Percentiles rank a stretch among this genome's conserved stretches.
phyloP scores from a whole-genome alignment of 192 early-diverging fungal genomes.

The Anaeromyces robustus region DNA sequence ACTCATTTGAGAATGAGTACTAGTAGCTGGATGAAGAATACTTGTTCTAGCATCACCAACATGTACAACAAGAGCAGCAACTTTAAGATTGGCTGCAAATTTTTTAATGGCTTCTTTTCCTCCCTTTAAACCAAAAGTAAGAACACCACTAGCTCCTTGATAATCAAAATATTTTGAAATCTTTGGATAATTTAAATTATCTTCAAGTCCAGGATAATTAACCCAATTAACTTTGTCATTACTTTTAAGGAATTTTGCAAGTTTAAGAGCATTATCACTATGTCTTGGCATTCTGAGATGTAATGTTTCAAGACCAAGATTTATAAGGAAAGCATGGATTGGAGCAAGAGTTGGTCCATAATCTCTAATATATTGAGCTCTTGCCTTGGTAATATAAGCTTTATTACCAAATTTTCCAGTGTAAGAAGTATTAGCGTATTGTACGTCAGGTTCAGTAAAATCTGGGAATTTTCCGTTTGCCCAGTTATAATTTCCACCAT shows the following conservation, averaged over 20 bases:
- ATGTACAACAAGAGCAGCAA: neutral
- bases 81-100: neutral
- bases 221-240: neutral
- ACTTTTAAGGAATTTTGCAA: neutral
- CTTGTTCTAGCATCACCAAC: neutral
- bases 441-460: neutral
- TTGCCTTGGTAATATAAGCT: neutral
- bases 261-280: neutral
- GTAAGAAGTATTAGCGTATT: neutral
- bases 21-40: conserved; percentile 1
- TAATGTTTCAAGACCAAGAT: conserved; percentile 1
- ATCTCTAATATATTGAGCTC: neutral
- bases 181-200: neutral
- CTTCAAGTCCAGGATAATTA: neutral
- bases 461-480: neutral
- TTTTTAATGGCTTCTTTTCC: neutral
- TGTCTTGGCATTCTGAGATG: neutral
- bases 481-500: neutral
- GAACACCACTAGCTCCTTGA: neutral
- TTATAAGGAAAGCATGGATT: conserved; percentile 1
- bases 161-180: neutral
- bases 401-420: neutral
- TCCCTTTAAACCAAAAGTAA: conserved; percentile 1
- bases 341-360: conserved; percentile 1
- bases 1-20: neutral